Conservation (phyloP, 257 asterid species). For the Plantago major region DNA sequence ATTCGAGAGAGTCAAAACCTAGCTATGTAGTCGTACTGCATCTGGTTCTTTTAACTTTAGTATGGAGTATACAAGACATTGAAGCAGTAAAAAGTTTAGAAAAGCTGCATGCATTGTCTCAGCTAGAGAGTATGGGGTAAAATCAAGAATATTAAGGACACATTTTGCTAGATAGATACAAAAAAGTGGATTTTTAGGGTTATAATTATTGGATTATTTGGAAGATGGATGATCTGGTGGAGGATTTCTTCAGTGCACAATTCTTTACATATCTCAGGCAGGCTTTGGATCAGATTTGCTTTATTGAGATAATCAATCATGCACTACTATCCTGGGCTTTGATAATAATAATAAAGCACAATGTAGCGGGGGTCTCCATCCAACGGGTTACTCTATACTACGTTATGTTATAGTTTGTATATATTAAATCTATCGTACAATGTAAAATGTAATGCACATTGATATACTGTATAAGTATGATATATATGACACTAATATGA, state of each 20-base stretch:
- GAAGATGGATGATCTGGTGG: conserved; percentile 3
- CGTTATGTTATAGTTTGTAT: neutral
- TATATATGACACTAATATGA: no score
- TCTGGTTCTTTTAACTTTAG: neutral
- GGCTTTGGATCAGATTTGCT: neutral
- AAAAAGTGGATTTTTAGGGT: neutral
- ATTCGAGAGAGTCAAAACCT: neutral
- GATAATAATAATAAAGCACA: neutral
- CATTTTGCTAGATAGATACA: neutral
- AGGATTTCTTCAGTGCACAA: neutral
- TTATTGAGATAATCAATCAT: conserved; percentile 4
- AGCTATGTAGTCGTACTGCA: neutral
- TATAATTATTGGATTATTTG: neutral
- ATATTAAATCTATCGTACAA: neutral
- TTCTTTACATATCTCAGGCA: neutral
- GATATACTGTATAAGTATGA: no score
- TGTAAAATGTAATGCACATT: no score
- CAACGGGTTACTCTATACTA: no score
- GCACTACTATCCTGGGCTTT: no score
- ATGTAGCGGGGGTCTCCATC: neutral
- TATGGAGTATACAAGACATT: neutral
- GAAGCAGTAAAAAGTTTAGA: conserved; percentile 3
- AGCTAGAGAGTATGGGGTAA: neutral
- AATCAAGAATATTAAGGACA: conserved; percentile 1
- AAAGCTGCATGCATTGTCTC: conserved; percentile 5